phyloP scores from a whole-genome alignment of 2,329 filamentous ascomycete genomes.

The Phyllosticta capitalensis region DNA sequence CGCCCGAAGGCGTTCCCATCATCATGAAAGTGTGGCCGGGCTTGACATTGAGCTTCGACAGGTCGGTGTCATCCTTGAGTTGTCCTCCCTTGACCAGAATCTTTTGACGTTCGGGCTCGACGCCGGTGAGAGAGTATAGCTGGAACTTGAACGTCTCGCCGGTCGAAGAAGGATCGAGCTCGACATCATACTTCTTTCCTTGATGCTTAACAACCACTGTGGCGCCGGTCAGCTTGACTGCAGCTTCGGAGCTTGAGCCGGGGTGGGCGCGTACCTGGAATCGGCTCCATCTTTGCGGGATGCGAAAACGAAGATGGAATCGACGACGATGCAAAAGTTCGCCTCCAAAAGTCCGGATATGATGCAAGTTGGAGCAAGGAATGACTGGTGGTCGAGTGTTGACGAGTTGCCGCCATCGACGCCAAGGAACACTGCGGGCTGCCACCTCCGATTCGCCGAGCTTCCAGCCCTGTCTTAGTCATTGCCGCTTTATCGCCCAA shows the following conservation, averaged over 20 bases:
- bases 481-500: background rate
- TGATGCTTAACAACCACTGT: constrained; percentile 88
- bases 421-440: background rate
- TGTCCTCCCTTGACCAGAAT: constrained; percentile 89
- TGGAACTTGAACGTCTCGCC: constrained; percentile 95
- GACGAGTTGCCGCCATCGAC: background rate
- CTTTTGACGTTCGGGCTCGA: constrained; percentile 94
- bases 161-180: constrained; percentile 72
- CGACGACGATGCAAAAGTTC: background rate
- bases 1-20: constrained; percentile 79
- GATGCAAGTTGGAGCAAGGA: background rate
- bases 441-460: background rate
- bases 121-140: constrained; percentile 87
- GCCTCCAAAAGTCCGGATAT: background rate
- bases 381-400: background rate
- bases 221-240: constrained; percentile 1
- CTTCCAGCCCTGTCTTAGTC: background rate
- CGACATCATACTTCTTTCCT: constrained; percentile 90
- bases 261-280: constrained; percentile 9
- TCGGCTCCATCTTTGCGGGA: constrained; percentile 1
- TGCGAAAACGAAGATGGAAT: background rate
- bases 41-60: constrained; percentile 78
- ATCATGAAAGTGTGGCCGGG: constrained; percentile 84
- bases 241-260: background rate
- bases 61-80: constrained; percentile 87